Evolutionary conservation across 441 rosid species (phyloP), one percentile per base, ranked within the genome.

Genomic region (Arabidopsis hybrid): DNA sequence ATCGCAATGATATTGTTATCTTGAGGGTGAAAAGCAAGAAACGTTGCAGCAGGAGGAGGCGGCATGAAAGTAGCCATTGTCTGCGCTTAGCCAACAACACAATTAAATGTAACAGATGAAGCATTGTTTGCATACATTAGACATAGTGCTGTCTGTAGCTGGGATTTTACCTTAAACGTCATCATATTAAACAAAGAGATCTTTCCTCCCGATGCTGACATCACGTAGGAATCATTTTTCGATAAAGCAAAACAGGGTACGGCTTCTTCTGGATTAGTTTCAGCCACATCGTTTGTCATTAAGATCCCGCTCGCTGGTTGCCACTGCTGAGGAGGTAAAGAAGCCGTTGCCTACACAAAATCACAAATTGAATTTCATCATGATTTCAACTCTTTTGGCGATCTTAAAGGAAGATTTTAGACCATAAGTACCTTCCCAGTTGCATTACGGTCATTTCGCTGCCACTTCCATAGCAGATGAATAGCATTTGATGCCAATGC

Each of bases 401-500:
- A 39, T 39, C 40, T 31, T 8, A n/a, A 74, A 72, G 84, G 64
- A 58, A n/a, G 8, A 35, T 69, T 42, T 58, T 60, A 56, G 45
- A 81, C 66, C 39, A 47, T 50, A 58, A 6, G 49, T 88, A 93
- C 99, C 97, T 96, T 93, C 75, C 93, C 98, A 68, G 77, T 80
- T 14, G 92, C 61, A 83, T 91, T 91, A n/a, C 97, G 95, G 6
- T 96, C 99, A 63, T 75, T 91, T 72, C 96, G 89, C 74, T 91
- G 99, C 99, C 99, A 95, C 76, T 91, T 95, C 99, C 99, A 96
- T 31, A 96, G 86, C 53, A 93, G 85, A 81, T 96, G 99, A 69
- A 88, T 83, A 13, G 98, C 98, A 82, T 96, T 96, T 69, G 99
- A 90, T 61, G 97, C 95, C 78, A 96, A 85, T 65, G 98, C 99